Conservation (phyloP, 345 rosid genomes). For the Isatis tinctoria region DNA sequence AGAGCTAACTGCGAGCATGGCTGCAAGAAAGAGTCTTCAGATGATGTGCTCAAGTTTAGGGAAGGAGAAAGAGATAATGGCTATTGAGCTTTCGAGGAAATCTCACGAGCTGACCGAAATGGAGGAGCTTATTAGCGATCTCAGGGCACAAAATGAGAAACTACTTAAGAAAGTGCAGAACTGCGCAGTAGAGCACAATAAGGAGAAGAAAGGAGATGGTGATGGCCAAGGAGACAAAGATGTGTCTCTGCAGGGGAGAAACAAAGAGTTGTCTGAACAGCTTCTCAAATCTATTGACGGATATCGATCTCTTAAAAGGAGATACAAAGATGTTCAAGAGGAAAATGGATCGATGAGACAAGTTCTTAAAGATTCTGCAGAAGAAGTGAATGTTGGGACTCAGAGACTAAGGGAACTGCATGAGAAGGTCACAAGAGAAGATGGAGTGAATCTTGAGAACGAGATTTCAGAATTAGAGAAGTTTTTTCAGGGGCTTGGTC, state of each 20-base stretch:
- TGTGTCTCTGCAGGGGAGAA: constrained; percentile 49
- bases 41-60: constrained; percentile 84
- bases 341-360: constrained; percentile 33
- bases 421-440: constrained; percentile 23
- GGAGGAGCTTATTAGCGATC: constrained; percentile 66
- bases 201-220: constrained; percentile 32
- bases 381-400: constrained; percentile 39
- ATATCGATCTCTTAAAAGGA: constrained; percentile 59
- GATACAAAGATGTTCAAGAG: constrained; percentile 47
- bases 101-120: constrained; percentile 52
- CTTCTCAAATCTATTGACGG: constrained; percentile 67
- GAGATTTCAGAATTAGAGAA: constrained; percentile 46
- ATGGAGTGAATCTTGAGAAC: constrained; percentile 25
- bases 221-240: constrained; percentile 32
- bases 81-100: constrained; percentile 55
- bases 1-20: constrained; percentile 49
- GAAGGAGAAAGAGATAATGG: constrained; percentile 79
- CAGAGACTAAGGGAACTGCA: constrained; percentile 35
- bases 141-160: constrained; percentile 54
- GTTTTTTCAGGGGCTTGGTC: constrained; percentile 35
- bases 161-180: constrained; percentile 49
- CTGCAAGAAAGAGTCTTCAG: constrained; percentile 68
- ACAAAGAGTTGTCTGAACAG: constrained; percentile 61
- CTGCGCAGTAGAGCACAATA: constrained; percentile 35
- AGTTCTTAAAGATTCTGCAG: constrained; percentile 42